phyloP scores from a whole-genome alignment of 2,329 filamentous ascomycete species.

The Calycina marina region DNA sequence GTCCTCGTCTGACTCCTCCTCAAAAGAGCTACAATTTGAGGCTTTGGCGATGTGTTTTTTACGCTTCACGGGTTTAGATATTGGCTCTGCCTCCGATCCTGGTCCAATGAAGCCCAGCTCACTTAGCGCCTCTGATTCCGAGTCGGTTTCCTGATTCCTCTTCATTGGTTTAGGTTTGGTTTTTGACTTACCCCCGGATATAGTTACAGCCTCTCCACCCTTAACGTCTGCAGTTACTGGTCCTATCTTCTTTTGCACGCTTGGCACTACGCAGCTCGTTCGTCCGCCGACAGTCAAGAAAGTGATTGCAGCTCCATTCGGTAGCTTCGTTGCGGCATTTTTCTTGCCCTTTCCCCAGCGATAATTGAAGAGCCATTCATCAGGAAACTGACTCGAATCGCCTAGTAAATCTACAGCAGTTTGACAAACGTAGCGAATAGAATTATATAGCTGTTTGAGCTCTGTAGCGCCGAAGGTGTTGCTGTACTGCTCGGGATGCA shows the following conservation, averaged over 20 bases:
- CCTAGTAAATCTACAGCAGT: constrained; percentile 65
- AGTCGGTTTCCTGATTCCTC: constrained; percentile 26
- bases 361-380: constrained; percentile 77
- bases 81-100: no score
- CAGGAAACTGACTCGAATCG: constrained; percentile 72
- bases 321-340: constrained; percentile 47
- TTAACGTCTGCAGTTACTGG: constrained; percentile 17
- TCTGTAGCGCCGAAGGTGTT: constrained; percentile 64
- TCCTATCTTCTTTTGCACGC: constrained; percentile 62
- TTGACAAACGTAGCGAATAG: constrained; percentile 65
- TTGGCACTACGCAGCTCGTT: constrained; percentile 79
- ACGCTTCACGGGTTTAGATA: no score
- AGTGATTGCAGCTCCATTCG: constrained; percentile 71
- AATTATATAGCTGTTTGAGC: constrained; percentile 54
- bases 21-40: no score
- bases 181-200: neutral
- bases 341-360: constrained; percentile 86
- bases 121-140: neutral
- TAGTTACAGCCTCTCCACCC: constrained; percentile 2
- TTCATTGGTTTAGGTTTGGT: constrained; percentile 7
- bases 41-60: no score
- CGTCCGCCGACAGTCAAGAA: constrained; percentile 83
- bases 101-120: constrained; percentile 31
- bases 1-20: no score
- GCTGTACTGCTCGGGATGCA: constrained; percentile 89